phyloP scores from a whole-genome alignment of 257 asterid species.

The Nicotiana tabacum region DNA sequence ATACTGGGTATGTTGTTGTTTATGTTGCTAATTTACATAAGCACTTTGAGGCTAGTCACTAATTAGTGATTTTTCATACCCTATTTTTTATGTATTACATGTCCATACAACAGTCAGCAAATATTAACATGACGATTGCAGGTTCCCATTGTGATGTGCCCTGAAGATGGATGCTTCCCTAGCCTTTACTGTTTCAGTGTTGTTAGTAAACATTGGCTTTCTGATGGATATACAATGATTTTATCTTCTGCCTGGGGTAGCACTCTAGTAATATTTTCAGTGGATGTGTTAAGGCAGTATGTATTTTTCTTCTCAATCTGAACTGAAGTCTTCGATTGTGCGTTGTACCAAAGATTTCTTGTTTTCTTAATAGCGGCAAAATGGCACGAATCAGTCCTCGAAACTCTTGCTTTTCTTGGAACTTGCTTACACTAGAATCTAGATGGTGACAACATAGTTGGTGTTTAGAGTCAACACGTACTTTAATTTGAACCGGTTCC shows the following conservation, averaged over 20 bases:
- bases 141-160: constrained; percentile 80
- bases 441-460: constrained; percentile 62
- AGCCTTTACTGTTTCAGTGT: constrained; percentile 59
- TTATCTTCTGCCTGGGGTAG: constrained; percentile 81
- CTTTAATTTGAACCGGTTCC: background rate
- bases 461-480: constrained; percentile 38
- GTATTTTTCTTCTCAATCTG: constrained; percentile 12
- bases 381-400: constrained; percentile 65
- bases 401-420: constrained; percentile 58
- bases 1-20: too few species aligned
- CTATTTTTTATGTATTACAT: too few species aligned
- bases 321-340: background rate
- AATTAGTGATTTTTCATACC: background rate
- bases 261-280: constrained; percentile 48
- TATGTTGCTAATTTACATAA: background rate
- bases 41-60: background rate
- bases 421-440: constrained; percentile 41
- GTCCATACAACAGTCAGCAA: too few species aligned
- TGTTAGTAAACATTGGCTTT: constrained; percentile 73
- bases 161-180: constrained; percentile 79
- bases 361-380: constrained; percentile 48
- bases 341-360: background rate
- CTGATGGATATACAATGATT: constrained; percentile 73
- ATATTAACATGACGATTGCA: constrained; percentile 14
- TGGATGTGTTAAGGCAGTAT: constrained; percentile 56